A percentile compares a stretch with the other conserved stretches of the same genome.
Conservation (phyloP, 148 eudicot species). For the Rheum nobile region DNA sequence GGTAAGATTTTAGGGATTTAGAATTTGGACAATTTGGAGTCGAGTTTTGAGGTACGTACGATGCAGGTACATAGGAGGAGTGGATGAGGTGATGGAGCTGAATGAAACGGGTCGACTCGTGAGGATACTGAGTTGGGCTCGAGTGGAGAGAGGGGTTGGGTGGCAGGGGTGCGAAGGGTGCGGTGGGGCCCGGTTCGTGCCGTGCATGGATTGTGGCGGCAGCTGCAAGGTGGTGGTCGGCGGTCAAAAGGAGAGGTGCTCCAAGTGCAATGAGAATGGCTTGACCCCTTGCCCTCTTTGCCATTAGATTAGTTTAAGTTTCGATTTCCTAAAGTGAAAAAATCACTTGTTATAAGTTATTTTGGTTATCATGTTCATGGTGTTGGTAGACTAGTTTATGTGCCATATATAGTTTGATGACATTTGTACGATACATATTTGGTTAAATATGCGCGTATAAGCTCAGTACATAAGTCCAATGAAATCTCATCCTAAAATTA, state of each 20-base stretch:
- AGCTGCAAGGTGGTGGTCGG: slow-evolving; percentile 64
- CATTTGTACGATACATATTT: not conserved
- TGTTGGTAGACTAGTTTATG: not conserved
- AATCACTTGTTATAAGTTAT: not conserved
- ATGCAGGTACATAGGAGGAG: slow-evolving; percentile 71
- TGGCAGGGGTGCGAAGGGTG: slow-evolving; percentile 74
- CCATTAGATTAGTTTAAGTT: slow-evolving; percentile 12
- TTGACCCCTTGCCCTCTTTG: slow-evolving; percentile 66
- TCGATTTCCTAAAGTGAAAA: no score
- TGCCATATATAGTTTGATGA: not conserved
- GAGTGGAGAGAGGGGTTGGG: slow-evolving; percentile 73
- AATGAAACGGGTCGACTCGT: slow-evolving; percentile 73
- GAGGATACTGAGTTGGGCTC: slow-evolving; percentile 48
- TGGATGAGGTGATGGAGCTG: slow-evolving; percentile 64
- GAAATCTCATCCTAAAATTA: no score
- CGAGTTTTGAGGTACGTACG: not conserved
- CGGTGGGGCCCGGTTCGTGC: slow-evolving; percentile 87
- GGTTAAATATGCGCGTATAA: not conserved
- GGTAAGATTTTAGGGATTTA: not conserved
- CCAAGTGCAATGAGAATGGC: slow-evolving; percentile 85
- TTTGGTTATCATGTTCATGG: not conserved
- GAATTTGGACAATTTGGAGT: not conserved
- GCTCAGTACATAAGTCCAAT: no score
- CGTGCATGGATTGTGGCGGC: slow-evolving; percentile 83
- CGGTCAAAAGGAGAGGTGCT: slow-evolving; percentile 51